Evolutionary conservation across 139 green algal species (phyloP).

Genomic region (Micractinium conductrix): DNA sequence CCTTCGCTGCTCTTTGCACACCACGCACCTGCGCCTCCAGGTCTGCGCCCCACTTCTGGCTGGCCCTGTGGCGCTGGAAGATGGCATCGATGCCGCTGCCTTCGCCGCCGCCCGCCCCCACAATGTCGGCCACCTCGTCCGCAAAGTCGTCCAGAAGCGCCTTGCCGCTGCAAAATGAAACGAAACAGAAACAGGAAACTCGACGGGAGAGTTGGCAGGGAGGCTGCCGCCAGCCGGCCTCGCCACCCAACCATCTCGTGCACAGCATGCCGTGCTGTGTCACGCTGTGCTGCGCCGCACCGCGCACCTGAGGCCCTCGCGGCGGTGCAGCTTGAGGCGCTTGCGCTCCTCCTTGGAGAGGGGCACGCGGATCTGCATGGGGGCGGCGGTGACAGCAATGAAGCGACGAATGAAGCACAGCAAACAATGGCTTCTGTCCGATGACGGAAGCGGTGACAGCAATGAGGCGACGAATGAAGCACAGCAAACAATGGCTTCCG

Average conservation of each 20-base stretch:
- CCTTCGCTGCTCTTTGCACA: no score
- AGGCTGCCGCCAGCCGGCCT: no score
- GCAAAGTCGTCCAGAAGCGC: constrained; percentile 91
- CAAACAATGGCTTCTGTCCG: no score
- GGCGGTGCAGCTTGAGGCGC: constrained; percentile 66
- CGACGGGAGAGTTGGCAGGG: background rate
- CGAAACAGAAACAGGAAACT: background rate
- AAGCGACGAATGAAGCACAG: no score
- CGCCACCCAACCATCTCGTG: no score
- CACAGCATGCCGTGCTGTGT: no score
- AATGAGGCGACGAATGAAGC: no score
- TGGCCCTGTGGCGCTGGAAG: constrained; percentile 61
- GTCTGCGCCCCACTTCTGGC: constrained; percentile 77
- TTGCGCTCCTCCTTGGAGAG: constrained; percentile 85
- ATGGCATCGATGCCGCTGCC: constrained; percentile 47
- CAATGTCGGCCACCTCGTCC: constrained; percentile 91
- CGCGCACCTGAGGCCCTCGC: constrained; percentile 47
- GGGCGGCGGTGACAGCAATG: no score
- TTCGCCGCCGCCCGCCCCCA: constrained; percentile 62
- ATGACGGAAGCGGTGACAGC: no score
- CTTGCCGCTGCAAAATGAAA: constrained; percentile 19
- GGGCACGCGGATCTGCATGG: constrained; percentile 75
- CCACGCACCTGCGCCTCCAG: constrained; percentile 41
- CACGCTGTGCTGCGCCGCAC: background rate
- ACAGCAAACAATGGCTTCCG: no score